Evolutionary conservation across 768 basidiomycete genomes (phyloP).

Genomic region (Tulasnella sp.): DNA sequence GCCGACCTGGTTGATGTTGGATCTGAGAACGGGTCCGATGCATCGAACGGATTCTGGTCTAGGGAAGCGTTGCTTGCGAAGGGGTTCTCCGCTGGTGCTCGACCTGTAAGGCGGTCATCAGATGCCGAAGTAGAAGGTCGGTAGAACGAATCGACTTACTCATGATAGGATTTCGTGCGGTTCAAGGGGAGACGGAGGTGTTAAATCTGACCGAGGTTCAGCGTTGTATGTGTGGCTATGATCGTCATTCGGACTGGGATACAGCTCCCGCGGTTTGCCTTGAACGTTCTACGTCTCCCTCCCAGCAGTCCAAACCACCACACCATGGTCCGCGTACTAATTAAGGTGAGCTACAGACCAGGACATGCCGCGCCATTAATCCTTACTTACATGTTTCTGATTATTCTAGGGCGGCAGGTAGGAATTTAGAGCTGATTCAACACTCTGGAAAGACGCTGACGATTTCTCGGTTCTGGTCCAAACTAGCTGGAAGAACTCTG

Average conservation of each 20-base stretch:
- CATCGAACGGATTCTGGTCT: slow-evolving; percentile 85
- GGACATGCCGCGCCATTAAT: neutral
- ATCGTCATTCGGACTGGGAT: neutral
- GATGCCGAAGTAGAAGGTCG: neutral
- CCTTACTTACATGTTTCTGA: neutral
- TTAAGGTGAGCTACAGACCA: slow-evolving; percentile 73
- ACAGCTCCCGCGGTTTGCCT: slow-evolving; percentile 3
- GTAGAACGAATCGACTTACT: neutral
- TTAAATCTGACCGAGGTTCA: slow-evolving; percentile 9
- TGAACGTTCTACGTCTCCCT: slow-evolving; percentile 22
- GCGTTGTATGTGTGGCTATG: slow-evolving; percentile 19
- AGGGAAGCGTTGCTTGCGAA: slow-evolving; percentile 85
- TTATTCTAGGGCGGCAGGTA: slow-evolving; percentile 67
- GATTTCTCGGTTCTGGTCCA: slow-evolving; percentile 1
- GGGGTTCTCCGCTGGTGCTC: slow-evolving; percentile 59
- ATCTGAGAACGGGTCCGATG: slow-evolving; percentile 49
- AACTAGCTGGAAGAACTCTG: slow-evolving; percentile 71
- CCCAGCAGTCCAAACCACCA: slow-evolving; percentile 16
- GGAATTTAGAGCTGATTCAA: neutral
- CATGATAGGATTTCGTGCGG: slow-evolving; percentile 2
- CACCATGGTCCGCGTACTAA: slow-evolving; percentile 84
- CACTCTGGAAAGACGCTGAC: neutral
- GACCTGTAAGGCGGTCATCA: slow-evolving; percentile 28
- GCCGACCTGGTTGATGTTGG: slow-evolving; percentile 53
- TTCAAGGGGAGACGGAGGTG: slow-evolving; percentile 1